phyloP scores from a whole-genome alignment of 2,329 filamentous ascomycete genomes.

The Hymenoscyphus fructigenus region DNA sequence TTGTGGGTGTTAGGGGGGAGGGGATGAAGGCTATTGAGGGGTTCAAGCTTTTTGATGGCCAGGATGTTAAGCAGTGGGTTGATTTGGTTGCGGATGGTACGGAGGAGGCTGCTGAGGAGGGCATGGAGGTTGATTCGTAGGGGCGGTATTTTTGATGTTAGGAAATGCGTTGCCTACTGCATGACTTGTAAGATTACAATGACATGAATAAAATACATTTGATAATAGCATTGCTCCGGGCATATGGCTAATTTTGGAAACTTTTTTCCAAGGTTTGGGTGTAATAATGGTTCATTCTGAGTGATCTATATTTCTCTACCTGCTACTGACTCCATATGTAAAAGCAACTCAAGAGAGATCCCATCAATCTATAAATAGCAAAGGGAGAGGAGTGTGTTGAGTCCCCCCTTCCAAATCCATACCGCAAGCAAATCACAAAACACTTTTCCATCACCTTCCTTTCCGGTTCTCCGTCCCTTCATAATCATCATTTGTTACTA shows the following conservation, averaged over 20 bases:
- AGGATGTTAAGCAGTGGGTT: conserved; percentile 82
- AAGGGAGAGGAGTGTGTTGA: not conserved
- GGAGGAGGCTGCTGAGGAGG: conserved; percentile 47
- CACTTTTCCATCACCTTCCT: not conserved
- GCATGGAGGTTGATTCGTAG: conserved; percentile 47
- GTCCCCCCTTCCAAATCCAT: not conserved
- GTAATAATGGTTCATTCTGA: not conserved
- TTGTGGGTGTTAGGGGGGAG: conserved; percentile 64
- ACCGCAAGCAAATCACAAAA: not conserved
- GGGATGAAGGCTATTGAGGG: conserved; percentile 63
- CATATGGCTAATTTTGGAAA: not conserved
- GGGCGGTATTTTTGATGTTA: not conserved
- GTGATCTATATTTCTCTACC: not conserved
- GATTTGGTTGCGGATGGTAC: conserved; percentile 65
- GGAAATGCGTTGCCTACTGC: not conserved
- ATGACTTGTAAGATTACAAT: conserved; percentile 23
- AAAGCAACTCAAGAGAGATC: not conserved
- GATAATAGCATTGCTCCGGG: conserved; percentile 9
- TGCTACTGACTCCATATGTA: not conserved
- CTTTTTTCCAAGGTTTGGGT: not conserved
- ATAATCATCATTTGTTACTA: not conserved
- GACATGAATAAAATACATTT: conserved; percentile 17
- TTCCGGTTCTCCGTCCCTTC: not conserved
- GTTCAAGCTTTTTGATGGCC: conserved; percentile 89
- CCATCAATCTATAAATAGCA: not conserved